A percentile compares a stretch with the other conserved stretches of the same genome.
Evolutionary conservation across 2,329 filamentous ascomycete genomes (phyloP).

Genomic region (Pseudocercospora macadamiae): DNA sequence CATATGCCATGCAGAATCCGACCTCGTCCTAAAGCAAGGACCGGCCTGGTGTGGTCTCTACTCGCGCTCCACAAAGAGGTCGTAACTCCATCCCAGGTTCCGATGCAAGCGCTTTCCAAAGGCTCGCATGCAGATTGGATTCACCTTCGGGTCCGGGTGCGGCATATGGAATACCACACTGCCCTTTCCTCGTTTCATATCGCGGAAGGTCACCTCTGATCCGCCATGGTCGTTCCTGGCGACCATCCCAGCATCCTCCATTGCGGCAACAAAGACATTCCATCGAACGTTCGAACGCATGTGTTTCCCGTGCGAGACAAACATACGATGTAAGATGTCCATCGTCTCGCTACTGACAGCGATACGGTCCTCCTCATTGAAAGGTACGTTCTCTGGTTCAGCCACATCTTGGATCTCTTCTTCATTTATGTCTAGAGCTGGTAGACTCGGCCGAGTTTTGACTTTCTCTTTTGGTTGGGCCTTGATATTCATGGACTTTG

Average conservation of each 20-base stretch:
- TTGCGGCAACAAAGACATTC: slow-evolving; percentile 7
- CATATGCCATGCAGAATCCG: too few relatives aligned
- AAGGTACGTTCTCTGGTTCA: too few relatives aligned
- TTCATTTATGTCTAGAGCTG: too few relatives aligned
- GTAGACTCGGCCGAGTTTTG: slow-evolving; percentile 12
- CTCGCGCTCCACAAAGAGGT: slow-evolving; percentile 3
- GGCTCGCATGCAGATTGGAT: slow-evolving; percentile 8
- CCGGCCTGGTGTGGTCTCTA: too few relatives aligned
- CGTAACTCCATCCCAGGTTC: slow-evolving; percentile 2
- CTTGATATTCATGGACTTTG: not conserved
- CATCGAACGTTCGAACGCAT: slow-evolving; percentile 4
- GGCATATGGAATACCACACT: slow-evolving; percentile 10
- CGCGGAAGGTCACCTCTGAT: slow-evolving; percentile 2
- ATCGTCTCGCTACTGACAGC: not conserved
- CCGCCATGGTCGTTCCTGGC: not conserved
- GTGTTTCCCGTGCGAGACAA: slow-evolving; percentile 8
- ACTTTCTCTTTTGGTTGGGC: slow-evolving; percentile 2
- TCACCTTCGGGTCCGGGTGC: not conserved
- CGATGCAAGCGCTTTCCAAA: slow-evolving; percentile 6
- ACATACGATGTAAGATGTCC: slow-evolving; percentile 11
- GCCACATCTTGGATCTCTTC: too few relatives aligned
- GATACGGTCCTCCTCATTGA: not conserved
- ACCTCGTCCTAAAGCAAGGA: too few relatives aligned
- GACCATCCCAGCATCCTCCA: slow-evolving; percentile 3
- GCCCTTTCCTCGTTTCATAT: slow-evolving; percentile 1